phyloP scores from a whole-genome alignment of 164 flowering plant species.

The Euptelea pleiosperma region DNA sequence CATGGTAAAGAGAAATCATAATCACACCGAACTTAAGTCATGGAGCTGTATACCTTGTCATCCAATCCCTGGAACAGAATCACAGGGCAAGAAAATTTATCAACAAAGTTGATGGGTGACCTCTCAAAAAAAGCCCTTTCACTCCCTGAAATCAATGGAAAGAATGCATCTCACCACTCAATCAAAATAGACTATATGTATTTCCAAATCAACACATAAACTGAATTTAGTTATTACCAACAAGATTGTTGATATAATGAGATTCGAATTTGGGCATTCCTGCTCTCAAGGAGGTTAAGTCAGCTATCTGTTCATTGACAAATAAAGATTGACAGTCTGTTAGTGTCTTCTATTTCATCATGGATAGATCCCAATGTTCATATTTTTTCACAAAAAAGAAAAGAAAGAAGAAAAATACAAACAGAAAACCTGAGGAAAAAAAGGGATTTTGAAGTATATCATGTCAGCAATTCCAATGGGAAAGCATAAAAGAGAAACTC shows the following conservation, averaged over 20 bases:
- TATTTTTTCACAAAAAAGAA: not conserved
- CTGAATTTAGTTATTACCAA: slow-evolving; percentile 46
- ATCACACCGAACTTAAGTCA: not conserved
- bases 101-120: slow-evolving; percentile 88
- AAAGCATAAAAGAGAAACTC: no score
- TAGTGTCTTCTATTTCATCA: slow-evolving; percentile 5
- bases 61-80: slow-evolving; percentile 95
- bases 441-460: no score
- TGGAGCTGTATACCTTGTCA: slow-evolving; percentile 64
- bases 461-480: no score
- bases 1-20: not conserved
- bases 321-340: not conserved
- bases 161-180: not conserved
- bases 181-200: not conserved
- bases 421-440: no score
- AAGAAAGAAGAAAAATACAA: no score
- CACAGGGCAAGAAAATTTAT: slow-evolving; percentile 85
- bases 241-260: slow-evolving; percentile 71
- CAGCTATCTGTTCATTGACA: slow-evolving; percentile 66
- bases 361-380: not conserved
- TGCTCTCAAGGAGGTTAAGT: slow-evolving; percentile 57
- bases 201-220: not conserved
- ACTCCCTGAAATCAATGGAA: slow-evolving; percentile 46
- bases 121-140: slow-evolving; percentile 66
- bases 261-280: slow-evolving; percentile 90